Percentiles rank a stretch among this genome's conserved stretches.
Conservation (phyloP, 2,329 filamentous ascomycete species). For the Cryphonectria parasitica region DNA sequence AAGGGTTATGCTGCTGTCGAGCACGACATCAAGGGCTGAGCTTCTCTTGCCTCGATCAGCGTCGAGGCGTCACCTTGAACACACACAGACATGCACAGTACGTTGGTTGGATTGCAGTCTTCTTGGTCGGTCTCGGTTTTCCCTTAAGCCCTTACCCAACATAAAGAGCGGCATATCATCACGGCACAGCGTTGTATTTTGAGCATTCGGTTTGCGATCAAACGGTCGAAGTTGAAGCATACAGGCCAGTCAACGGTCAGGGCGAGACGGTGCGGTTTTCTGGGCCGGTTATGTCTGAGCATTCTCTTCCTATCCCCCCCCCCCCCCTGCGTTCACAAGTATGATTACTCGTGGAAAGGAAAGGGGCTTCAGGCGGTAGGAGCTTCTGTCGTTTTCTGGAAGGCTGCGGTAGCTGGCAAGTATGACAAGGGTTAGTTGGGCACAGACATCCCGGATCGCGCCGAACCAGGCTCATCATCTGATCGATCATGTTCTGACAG, state of each 20-base stretch:
- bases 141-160: neutral
- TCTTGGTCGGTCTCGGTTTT: neutral
- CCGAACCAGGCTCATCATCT: neutral
- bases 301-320: neutral
- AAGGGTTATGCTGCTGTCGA: constrained; percentile 17
- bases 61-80: neutral
- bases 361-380: neutral
- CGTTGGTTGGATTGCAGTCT: neutral
- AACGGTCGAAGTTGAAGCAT: neutral
- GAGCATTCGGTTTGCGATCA: neutral
- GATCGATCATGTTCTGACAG: neutral
- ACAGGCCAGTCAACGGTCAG: neutral
- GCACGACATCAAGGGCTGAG: neutral
- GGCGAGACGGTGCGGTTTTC: neutral
- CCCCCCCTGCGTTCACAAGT: neutral
- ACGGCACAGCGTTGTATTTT: constrained; percentile 7
- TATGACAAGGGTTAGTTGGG: neutral
- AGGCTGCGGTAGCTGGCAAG: neutral
- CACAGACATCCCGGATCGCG: constrained; percentile 1
- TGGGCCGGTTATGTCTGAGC: neutral
- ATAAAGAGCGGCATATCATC: neutral
- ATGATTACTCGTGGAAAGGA: neutral
- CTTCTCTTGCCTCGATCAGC: neutral
- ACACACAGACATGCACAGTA: no score
- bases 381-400: neutral